Evolutionary conservation across 2,329 filamentous ascomycete species (phyloP), one percentile per base, ranked within the genome.

Genomic region (Pseudogymnoascus sp.): DNA sequence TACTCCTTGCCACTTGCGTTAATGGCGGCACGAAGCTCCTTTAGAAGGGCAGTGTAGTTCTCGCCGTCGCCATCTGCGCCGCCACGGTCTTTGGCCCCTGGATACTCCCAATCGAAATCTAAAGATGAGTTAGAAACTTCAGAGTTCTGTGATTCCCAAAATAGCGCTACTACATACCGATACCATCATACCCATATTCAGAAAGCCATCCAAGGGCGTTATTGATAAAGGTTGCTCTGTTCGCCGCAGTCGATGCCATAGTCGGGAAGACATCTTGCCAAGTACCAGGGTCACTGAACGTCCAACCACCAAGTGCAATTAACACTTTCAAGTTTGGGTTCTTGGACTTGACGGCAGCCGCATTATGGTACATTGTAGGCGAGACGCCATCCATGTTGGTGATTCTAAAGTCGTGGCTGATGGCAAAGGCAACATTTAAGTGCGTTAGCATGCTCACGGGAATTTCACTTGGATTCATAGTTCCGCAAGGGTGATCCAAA

Each of bases 251-350:
- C 17, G 38, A 42, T 4, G 38, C 17, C 38, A 42, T 42, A 13
- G 7, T 42, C 38, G 38, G 38, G 38, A 42, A 42, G 17, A 42
- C 38, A 21, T 42, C 9, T 42, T 42, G 38, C 38, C 38, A 42
- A 11, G 40, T 46, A 42, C 38, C 38, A 4, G 67, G 63, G 53
- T 75, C 72, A 19, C 73, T 78, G 6, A 75, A 69, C 0, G 70
- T 69, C 76, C 76, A 79, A 4, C 77, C 77, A 11, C 77, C 76
- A 15, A 79, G 64, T 4, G 69, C 68, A 21, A 77, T 70, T 63
- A 66, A 73, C 7, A 68, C 68, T 63, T 73, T 44, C 4, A 75
- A 63, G 33, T 56, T 65, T 2, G 68, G 61, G 2, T 73, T 66
- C 1, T 42, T 66, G 0, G 65, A 42, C 63, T 79, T 77, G 7